phyloP scores from a whole-genome alignment of 2,329 filamentous ascomycete genomes.

The Setomelanomma holmii region DNA sequence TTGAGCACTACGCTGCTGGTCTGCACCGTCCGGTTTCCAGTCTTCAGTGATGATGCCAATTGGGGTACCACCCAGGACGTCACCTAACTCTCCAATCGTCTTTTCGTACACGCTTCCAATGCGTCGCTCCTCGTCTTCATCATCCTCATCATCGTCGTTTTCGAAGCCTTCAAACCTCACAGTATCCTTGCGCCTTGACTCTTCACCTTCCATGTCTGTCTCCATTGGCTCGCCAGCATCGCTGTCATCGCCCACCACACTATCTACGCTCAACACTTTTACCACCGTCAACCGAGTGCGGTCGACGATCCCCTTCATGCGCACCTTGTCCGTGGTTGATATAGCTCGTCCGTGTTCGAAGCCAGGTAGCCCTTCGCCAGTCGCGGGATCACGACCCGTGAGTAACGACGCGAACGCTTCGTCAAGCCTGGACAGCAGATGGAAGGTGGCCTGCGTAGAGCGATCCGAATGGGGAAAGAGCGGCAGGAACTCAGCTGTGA shows the following conservation, averaged over 20 bases:
- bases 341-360: constrained; percentile 69
- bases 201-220: constrained; percentile 42
- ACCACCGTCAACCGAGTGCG: constrained; percentile 75
- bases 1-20: constrained; percentile 15
- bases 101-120: constrained; percentile 76
- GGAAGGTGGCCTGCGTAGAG: constrained; percentile 71
- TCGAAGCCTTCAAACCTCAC: constrained; percentile 46
- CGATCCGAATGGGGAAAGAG: constrained; percentile 73
- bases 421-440: constrained; percentile 78
- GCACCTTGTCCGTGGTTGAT: constrained; percentile 87
- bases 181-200: constrained; percentile 31
- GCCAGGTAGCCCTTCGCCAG: constrained; percentile 71
- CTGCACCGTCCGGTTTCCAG: constrained; percentile 20
- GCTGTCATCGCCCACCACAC: constrained; percentile 49
- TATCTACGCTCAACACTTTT: constrained; percentile 67
- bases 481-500: constrained; percentile 74
- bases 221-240: constrained; percentile 27
- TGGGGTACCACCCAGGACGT: constrained; percentile 63
- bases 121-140: constrained; percentile 35
- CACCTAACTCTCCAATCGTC: constrained; percentile 77
- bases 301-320: constrained; percentile 82
- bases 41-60: constrained; percentile 58
- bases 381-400: constrained; percentile 69
- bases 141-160: constrained; percentile 53
- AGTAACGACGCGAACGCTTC: constrained; percentile 81